Conservation (phyloP, 164 flowering plant species). For the Santalum album region DNA sequence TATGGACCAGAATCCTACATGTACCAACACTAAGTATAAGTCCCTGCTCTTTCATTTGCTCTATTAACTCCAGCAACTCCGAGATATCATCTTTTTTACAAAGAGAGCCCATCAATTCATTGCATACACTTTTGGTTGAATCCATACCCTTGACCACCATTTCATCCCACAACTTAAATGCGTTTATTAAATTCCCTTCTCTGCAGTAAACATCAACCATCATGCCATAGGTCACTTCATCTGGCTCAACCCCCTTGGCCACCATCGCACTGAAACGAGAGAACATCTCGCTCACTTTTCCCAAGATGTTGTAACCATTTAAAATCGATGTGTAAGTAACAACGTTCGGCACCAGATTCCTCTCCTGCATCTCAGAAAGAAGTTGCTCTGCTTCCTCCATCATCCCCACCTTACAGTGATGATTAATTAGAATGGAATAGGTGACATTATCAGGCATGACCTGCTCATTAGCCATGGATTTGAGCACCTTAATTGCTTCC, state of each 20-base stretch:
- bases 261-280: constrained; percentile 49
- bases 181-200: constrained; percentile 34
- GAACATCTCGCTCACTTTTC: constrained; percentile 34
- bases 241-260: constrained; percentile 41
- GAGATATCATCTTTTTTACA: neutral
- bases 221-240: constrained; percentile 27
- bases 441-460: constrained; percentile 49
- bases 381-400: constrained; percentile 44
- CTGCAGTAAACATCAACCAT: constrained; percentile 30
- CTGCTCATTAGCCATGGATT: constrained; percentile 38
- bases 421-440: constrained; percentile 53
- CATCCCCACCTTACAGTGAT: constrained; percentile 41
- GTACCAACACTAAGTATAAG: neutral
- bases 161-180: constrained; percentile 36
- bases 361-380: constrained; percentile 46
- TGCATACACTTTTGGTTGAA: neutral
- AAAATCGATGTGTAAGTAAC: constrained; percentile 57
- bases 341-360: constrained; percentile 38
- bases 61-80: neutral
- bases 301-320: constrained; percentile 32
- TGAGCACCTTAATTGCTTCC: constrained; percentile 34
- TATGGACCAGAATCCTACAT: neutral
- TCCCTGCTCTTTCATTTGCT: neutral
- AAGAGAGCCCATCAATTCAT: neutral
- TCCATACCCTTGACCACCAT: constrained; percentile 26